phyloP scores from a whole-genome alignment of 306 rosid genomes.

The Acacia confusa region DNA sequence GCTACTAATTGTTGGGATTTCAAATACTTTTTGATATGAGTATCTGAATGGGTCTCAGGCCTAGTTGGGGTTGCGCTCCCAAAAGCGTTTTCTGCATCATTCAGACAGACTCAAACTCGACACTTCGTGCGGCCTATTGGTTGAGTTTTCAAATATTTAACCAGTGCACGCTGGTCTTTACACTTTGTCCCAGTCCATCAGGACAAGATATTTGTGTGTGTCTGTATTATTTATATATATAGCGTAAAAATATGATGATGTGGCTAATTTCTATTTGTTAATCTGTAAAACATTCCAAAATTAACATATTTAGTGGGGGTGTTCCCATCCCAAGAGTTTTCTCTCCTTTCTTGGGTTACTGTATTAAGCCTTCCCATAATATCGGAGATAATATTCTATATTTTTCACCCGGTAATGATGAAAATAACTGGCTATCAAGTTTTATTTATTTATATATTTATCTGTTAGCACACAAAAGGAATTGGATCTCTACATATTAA shows the following conservation, averaged over 20 bases:
- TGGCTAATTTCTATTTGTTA: neutral
- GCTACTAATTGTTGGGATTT: neutral
- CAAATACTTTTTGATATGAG: no score
- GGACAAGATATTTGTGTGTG: neutral
- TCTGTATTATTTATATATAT: neutral
- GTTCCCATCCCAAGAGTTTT: slow-evolving; percentile 9
- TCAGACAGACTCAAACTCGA: no score
- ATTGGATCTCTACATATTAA: neutral
- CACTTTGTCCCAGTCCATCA: neutral
- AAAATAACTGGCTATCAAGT: neutral
- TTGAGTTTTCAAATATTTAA: neutral
- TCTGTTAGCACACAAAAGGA: neutral
- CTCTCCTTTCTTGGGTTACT: neutral
- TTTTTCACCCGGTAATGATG: neutral
- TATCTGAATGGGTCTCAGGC: no score
- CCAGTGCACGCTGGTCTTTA: neutral
- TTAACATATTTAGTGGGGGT: neutral
- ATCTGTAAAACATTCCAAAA: neutral
- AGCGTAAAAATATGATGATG: neutral
- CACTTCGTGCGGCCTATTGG: no score
- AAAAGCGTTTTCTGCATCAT: no score
- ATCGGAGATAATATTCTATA: neutral
- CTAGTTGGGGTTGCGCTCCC: no score
- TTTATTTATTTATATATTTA: neutral
- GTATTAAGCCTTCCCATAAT: neutral